Conservation (phyloP, 495 filamentous ascomycete genomes). For the Apodospora peruviana region DNA sequence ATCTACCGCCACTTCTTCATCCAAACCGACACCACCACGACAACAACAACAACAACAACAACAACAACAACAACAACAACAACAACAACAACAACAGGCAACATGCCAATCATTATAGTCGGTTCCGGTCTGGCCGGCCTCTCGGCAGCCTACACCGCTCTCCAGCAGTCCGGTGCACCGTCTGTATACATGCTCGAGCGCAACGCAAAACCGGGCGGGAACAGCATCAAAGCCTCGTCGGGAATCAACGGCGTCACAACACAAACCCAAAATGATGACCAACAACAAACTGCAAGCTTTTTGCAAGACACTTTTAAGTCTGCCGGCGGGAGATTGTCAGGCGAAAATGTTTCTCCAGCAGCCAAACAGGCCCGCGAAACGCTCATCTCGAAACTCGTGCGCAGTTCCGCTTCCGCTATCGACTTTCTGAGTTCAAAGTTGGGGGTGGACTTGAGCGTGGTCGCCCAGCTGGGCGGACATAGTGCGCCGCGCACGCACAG, state of each 20-base stretch:
- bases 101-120: constrained; percentile 38
- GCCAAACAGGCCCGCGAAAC: constrained; percentile 23
- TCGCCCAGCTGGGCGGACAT: constrained; percentile 52
- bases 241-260: constrained; percentile 58
- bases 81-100: not conserved
- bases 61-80: not conserved
- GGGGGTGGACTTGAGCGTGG: constrained; percentile 49
- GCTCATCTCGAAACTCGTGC: constrained; percentile 39
- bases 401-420: constrained; percentile 36
- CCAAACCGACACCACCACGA: not conserved
- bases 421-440: constrained; percentile 44
- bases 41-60: constrained; percentile 1
- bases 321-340: constrained; percentile 26
- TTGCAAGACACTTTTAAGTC: constrained; percentile 49
- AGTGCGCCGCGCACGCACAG: constrained; percentile 49
- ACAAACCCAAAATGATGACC: not conserved
- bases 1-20: not conserved
- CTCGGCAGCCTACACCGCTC: constrained; percentile 42
- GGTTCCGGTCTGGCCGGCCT: constrained; percentile 50
- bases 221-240: constrained; percentile 58
- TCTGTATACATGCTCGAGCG: constrained; percentile 49
- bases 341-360: constrained; percentile 4
- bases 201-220: constrained; percentile 51
- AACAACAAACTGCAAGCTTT: constrained; percentile 38
- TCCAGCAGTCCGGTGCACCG: constrained; percentile 31